Base-by-base conservation (phyloP, 1,139 yeast genomes). In the Lodderomyces margitis region DNA sequence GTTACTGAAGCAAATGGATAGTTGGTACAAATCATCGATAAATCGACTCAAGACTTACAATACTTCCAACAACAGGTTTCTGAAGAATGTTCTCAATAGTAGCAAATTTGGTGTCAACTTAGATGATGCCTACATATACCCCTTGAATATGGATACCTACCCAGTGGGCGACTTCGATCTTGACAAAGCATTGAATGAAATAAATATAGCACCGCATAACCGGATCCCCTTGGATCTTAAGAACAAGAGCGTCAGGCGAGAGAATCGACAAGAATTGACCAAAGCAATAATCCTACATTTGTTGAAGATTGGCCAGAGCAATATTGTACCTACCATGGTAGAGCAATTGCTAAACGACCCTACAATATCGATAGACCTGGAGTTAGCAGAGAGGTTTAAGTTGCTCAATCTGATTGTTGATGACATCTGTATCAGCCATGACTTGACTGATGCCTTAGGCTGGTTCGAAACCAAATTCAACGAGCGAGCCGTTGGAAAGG, bases 51-150 rank as follows among this genome's bases (percentile, higher is more conserved):
- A 72, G 49, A 42, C 58, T 2, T 72, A 70, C 52, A 72, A 72
- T 49, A 53, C 70, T 1, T 63, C 63, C 21, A 62, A 63, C 35
- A 65, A 67, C 50, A 59, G 55, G 55, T 68, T 70, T 44, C 66
- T 48, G 48, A 70, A 70, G 56, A 66, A 64, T 42, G 50, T 69
- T 8, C 51, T 68, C 12, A 58, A 56, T 41, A 64, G 62, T 49
- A 47, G 64, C 16, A 58, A 56, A 41, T 68, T 59, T 48, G 51
- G 47, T 28, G 53, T 69, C 28, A 65, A 66, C 44, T 52, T 72
- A 40, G 76, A 71, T 52, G 75, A 69, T 30, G 75, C 77, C 3
- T 72, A 72, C 48, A 60, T 69, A 1, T 72, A 66, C 45, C 74
- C 74, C 0, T 57, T 72, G 43, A 55, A 58, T 42, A 54, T 71